phyloP scores from a whole-genome alignment of 768 basidiomycete genomes.

The Crassisporium funariophilum region DNA sequence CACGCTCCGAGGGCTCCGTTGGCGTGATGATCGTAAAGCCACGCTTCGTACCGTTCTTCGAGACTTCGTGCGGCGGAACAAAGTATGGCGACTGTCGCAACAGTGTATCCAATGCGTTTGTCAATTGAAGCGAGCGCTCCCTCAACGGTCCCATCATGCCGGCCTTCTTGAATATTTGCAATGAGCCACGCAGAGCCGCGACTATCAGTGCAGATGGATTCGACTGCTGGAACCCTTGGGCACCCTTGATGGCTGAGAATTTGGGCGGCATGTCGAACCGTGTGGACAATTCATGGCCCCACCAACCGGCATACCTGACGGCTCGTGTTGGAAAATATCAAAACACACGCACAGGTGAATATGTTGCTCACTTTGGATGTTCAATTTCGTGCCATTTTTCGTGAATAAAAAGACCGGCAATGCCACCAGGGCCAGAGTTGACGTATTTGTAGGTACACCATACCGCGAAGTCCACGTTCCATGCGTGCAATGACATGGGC shows the following conservation, averaged over 20 bases:
- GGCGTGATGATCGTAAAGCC: slow-evolving; percentile 96
- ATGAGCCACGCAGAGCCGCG: slow-evolving; percentile 79
- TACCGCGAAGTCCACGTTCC: slow-evolving; percentile 96
- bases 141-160: slow-evolving; percentile 75
- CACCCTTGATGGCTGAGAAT: slow-evolving; percentile 86
- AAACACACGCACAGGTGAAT: slow-evolving; percentile 8
- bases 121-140: slow-evolving; percentile 70
- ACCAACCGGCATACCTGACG: slow-evolving; percentile 90
- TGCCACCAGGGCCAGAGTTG: slow-evolving; percentile 96
- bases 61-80: slow-evolving; percentile 43
- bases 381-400: slow-evolving; percentile 71
- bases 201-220: slow-evolving; percentile 86
- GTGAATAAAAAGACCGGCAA: slow-evolving; percentile 91
- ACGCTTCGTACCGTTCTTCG: slow-evolving; percentile 29
- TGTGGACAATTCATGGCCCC: slow-evolving; percentile 88
- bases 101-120: slow-evolving; percentile 66
- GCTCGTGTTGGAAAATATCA: slow-evolving; percentile 16
- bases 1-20: slow-evolving; percentile 60
- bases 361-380: slow-evolving; percentile 58
- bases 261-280: slow-evolving; percentile 88
- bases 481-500: slow-evolving; percentile 84
- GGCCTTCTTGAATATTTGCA: slow-evolving; percentile 76
- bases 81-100: slow-evolving; percentile 67
- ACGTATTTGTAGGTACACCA: slow-evolving; percentile 99
- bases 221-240: slow-evolving; percentile 95